Base-by-base conservation (phyloP, 495 filamentous ascomycete species). In the Xylaria cubensis region DNA sequence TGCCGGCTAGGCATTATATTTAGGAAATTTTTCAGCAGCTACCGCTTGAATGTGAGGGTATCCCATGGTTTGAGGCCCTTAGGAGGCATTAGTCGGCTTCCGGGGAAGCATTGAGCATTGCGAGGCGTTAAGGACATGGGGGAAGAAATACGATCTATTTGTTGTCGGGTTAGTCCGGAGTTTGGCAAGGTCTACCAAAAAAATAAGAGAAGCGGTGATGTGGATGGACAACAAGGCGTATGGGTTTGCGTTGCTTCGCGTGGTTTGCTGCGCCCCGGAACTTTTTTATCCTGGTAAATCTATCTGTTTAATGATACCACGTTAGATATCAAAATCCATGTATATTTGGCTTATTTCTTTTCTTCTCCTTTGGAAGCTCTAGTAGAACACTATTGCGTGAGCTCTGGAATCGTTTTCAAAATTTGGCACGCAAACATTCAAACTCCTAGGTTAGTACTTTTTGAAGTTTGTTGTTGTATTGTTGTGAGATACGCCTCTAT, bases 21-120 rank as follows among this genome's bases (percentile, higher is more conserved):
- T 65, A 71, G 69, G 50, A 66, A 15, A 32, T 64, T 29, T 63
- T 53, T 36, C 46, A 58, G 67, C 67, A 51, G 67, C 56, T 62
- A 51, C 67, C 56, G 17, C 29, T 69, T 7, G 26, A 64, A 17
- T 55, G 13, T 15, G 32, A 53, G 34, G 24, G 41, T 3, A 41
- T 58, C 17, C 41, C 39, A 17, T 46, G 55, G 67, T 19, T 61
- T 13, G 12, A 19, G 36, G 39, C 39, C 8, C 41, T 62, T 0
- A 4, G 4, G 5, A 9, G n/a, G 3, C 29, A 59, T 56, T 29
- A 46, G 50, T 29, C 13, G 5, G 39, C 21, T 6, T 61, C 42
- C 29, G 8, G 9, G 26, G 24, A 41, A 32, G 69, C 21, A 56
- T 65, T 34, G 17, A n/a, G 62, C 70, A 72, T 66, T 44, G 50